phyloP scores from a whole-genome alignment of 2,329 filamentous ascomycete species.

The Neospermospora avenae region DNA sequence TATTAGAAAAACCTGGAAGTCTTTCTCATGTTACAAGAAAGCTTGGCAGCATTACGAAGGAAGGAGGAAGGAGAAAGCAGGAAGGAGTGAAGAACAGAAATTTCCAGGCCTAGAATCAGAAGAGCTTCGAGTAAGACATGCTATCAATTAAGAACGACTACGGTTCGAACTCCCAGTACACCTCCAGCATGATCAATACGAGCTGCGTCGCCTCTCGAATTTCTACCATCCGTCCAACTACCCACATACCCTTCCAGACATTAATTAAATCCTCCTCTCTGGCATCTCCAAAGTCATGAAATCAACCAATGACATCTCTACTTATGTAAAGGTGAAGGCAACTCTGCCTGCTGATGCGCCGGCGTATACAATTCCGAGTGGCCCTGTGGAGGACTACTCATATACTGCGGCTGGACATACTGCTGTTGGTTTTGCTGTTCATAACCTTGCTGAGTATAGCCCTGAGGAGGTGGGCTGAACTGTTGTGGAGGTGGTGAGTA shows the following conservation, averaged over 20 bases:
- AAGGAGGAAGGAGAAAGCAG: background rate
- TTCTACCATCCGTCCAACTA: background rate
- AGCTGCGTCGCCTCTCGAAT: background rate
- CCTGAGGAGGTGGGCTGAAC: background rate
- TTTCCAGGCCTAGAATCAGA: too few relatives aligned
- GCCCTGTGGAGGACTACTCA: background rate
- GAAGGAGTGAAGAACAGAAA: too few relatives aligned
- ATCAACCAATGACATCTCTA: too few relatives aligned
- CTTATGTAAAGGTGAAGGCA: background rate
- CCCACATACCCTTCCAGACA: too few relatives aligned
- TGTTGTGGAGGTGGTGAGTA: background rate
- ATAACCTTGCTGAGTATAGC: too few relatives aligned
- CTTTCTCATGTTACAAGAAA: too few relatives aligned
- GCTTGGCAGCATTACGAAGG: background rate
- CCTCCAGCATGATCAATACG: background rate
- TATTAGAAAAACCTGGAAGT: too few relatives aligned
- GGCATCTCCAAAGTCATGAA: too few relatives aligned
- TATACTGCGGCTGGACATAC: background rate
- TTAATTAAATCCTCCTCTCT: too few relatives aligned
- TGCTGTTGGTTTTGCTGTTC: background rate
- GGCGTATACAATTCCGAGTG: background rate
- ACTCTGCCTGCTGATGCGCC: background rate
- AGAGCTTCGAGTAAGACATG: too few relatives aligned
- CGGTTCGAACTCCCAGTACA: background rate
- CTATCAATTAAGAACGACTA: too few relatives aligned